Conservation (phyloP, 305 asterid species). For the Solanum hybrid region DNA sequence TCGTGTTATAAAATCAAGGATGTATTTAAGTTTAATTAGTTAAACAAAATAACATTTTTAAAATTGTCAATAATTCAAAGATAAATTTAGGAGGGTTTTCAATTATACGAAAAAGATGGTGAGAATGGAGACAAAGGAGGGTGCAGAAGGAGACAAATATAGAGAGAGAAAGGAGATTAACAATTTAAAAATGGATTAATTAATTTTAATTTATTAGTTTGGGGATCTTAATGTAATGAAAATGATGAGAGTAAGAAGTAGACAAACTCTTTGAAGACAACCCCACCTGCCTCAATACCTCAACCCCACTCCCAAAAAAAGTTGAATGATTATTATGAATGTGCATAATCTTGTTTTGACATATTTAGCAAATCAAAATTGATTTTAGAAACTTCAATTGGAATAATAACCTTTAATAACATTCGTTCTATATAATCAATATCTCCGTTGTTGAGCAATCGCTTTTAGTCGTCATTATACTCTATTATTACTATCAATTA, state of each 20-base stretch:
- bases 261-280: neutral
- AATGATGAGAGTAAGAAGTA: neutral
- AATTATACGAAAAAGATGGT: neutral
- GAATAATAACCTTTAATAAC: neutral
- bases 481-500: too few species aligned
- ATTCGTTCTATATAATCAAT: neutral
- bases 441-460: neutral
- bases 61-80: too few species aligned
- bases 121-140: neutral
- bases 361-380: neutral
- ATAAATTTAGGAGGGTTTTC: neutral
- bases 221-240: constrained; percentile 9
- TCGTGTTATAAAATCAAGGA: neutral
- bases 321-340: neutral
- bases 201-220: constrained; percentile 2
- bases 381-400: neutral
- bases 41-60: too few species aligned
- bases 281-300: neutral
- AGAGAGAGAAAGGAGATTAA: constrained; percentile 1
- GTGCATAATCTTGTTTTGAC: neutral
- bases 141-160: neutral
- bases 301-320: neutral
- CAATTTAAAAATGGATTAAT: neutral
- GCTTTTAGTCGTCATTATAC: neutral
- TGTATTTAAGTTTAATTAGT: neutral